A percentile compares a stretch with the other conserved stretches of the same genome.
phyloP scores from a whole-genome alignment of 805 yeast species.

The Yamadazyma phyllophila region DNA sequence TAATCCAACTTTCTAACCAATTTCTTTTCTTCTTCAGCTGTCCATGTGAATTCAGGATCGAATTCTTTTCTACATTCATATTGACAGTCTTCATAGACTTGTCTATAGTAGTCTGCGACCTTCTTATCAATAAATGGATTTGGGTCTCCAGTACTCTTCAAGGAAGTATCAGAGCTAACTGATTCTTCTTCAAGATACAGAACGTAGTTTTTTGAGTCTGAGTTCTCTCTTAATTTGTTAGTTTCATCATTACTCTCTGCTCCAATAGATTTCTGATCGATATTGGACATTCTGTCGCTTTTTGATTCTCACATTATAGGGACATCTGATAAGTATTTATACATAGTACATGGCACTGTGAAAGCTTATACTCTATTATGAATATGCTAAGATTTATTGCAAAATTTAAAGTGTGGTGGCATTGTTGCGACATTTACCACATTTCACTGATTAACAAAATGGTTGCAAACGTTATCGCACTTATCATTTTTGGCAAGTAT shows the following conservation, averaged over 20 bases:
- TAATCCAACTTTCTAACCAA: constrained; percentile 19
- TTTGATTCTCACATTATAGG: neutral
- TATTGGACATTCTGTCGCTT: neutral
- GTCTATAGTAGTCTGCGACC: constrained; percentile 29
- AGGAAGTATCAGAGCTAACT: constrained; percentile 1
- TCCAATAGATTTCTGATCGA: neutral
- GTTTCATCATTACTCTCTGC: neutral
- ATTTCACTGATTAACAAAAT: neutral
- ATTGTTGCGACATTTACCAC: neutral
- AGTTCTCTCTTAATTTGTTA: neutral
- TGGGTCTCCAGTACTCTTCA: neutral
- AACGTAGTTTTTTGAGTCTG: neutral
- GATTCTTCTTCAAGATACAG: constrained; percentile 3
- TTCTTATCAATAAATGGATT: constrained; percentile 27
- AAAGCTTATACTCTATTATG: neutral
- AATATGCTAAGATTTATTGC: neutral
- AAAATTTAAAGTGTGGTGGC: neutral
- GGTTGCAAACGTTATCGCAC: neutral
- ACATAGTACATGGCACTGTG: neutral
- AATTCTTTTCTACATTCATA: constrained; percentile 34
- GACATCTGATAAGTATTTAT: neutral
- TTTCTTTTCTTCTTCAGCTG: constrained; percentile 28
- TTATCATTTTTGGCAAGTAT: neutral
- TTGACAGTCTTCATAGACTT: constrained; percentile 26
- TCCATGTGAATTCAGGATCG: constrained; percentile 36